A percentile compares a stretch with the other conserved stretches of the same genome.
These are phyloP conservation scores for Ophiostoma piceae DNA, from an alignment of 2,329 filamentous ascomycete species.

Conservation along the genomic window DNA sequence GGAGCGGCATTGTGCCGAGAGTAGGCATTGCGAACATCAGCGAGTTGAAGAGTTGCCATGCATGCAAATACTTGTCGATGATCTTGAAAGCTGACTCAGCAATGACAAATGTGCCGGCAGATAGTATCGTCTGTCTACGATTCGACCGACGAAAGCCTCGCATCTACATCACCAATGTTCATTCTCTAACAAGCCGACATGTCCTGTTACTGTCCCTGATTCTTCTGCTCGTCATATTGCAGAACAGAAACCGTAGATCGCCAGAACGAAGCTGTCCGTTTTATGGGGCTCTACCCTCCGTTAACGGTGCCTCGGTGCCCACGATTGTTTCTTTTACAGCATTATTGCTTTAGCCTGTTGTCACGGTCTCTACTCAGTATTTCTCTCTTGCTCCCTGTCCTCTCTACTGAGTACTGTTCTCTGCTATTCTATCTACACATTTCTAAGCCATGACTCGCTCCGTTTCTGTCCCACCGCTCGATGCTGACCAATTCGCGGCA, in stretches of 20 bases:
- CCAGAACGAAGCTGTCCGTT: background rate
- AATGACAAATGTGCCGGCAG: background rate
- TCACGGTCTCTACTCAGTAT: background rate
- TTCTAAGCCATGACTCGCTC: background rate
- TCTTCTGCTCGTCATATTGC: background rate
- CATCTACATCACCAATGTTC: background rate
- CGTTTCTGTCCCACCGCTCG: background rate
- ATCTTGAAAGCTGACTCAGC: background rate
- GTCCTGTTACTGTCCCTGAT: background rate
- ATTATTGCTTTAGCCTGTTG: background rate
- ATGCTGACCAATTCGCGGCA: slow-evolving; percentile 21
- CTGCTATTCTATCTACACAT: background rate
- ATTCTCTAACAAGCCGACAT: no score
- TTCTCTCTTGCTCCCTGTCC: background rate
- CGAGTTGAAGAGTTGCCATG: background rate
- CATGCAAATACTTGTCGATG: background rate
- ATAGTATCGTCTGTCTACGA: background rate
- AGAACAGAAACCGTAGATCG: background rate
- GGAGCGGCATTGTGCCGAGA: slow-evolving; percentile 20
- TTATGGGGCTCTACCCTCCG: slow-evolving; percentile 19
- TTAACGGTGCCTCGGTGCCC: slow-evolving; percentile 15
- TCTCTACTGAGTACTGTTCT: background rate
- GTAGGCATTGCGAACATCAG: background rate
- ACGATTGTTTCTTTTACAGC: background rate
- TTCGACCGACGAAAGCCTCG: background rate